phyloP scores from a whole-genome alignment of 371 early-diverging fungal species.

The Mortierella sp. region DNA sequence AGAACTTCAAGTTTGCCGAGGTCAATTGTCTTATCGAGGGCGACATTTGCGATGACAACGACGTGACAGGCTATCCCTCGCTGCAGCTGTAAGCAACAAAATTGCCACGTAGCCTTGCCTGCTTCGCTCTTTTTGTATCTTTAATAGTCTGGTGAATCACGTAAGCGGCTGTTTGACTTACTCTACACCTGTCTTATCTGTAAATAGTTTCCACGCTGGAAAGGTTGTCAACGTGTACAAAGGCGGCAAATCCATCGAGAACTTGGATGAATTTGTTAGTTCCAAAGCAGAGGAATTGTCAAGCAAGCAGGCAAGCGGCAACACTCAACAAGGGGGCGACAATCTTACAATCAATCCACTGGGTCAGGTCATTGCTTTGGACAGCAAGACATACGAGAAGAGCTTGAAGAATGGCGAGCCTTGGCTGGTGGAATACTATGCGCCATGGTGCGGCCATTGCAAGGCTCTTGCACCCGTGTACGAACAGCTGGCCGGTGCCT shows the following conservation, averaged over 20 bases:
- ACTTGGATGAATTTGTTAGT: slow-evolving; percentile 16
- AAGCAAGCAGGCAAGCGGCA: neutral
- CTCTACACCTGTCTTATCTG: too few relatives aligned
- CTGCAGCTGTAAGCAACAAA: slow-evolving; percentile 67
- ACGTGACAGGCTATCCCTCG: slow-evolving; percentile 69
- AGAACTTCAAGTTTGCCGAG: slow-evolving; percentile 75
- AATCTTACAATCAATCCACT: slow-evolving; percentile 5
- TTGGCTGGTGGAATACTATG: slow-evolving; percentile 86
- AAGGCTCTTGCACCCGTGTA: slow-evolving; percentile 83
- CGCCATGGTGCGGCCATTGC: slow-evolving; percentile 93
- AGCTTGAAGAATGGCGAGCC: slow-evolving; percentile 44
- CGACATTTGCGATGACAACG: slow-evolving; percentile 72
- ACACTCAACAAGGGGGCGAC: neutral
- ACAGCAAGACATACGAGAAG: slow-evolving; percentile 18
- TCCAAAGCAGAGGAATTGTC: slow-evolving; percentile 16
- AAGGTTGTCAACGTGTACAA: slow-evolving; percentile 60
- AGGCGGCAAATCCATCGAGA: slow-evolving; percentile 30
- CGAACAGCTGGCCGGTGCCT: slow-evolving; percentile 70
- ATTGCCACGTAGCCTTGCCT: neutral
- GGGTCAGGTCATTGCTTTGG: slow-evolving; percentile 32
- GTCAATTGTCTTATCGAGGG: slow-evolving; percentile 82
- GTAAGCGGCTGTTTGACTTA: too few relatives aligned
- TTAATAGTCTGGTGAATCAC: too few relatives aligned
- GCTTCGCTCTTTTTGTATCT: neutral
- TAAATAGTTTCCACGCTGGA: slow-evolving; percentile 62